Base-by-base conservation (phyloP, 2,329 filamentous ascomycete genomes). In the Ophiostoma piceae region DNA sequence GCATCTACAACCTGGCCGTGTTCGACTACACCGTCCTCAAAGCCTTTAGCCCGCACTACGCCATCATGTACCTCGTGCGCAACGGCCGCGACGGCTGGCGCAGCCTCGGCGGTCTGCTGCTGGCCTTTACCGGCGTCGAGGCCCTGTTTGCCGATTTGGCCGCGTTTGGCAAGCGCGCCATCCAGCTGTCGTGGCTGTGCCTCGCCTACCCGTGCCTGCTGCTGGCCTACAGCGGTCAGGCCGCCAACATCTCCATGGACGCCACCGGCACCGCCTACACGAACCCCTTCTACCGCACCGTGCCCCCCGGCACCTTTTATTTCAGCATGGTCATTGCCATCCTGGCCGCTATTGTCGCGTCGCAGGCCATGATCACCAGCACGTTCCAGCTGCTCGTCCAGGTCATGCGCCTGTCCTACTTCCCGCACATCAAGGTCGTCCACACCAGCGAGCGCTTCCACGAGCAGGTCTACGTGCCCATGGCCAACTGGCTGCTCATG, bases 111-210 rank as follows among this genome's bases (percentile, higher is more conserved):
- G 90, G 91, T 4, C 85, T 93, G 26, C 78, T 94, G 1, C 84
- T 94, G 11, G 85, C 88, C 2, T 93, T 94, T 75, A 93, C 91
- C 1, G 90, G 88, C 22, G 89, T 91, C n/a, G 91, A 93, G 76
- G 90, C 90, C 1, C 81, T 94, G 0, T 94, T 92, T 75, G 90
- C 91, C 3, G 90, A 94, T 74, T 81, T 94, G 7, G 91, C 90
- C 43, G 91, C 91, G 29, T 94, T 94, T 77, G 86, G 85, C 77
- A 83, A 85, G 74, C 81, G 84, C 60, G 90, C 91, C 0, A 87
- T 94, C 68, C 90, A 92, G 76, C 81, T 93, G 19, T 89, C 85
- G 62, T 94, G 91, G 91, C 80, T 92, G 3, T 81, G 82, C 68
- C 88, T 87, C 73, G 84, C 85, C 2, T 91, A 88, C 72, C 91